Evolutionary conservation across 331 rosid genomes (phyloP).

Genomic region (Malus hybrid): DNA sequence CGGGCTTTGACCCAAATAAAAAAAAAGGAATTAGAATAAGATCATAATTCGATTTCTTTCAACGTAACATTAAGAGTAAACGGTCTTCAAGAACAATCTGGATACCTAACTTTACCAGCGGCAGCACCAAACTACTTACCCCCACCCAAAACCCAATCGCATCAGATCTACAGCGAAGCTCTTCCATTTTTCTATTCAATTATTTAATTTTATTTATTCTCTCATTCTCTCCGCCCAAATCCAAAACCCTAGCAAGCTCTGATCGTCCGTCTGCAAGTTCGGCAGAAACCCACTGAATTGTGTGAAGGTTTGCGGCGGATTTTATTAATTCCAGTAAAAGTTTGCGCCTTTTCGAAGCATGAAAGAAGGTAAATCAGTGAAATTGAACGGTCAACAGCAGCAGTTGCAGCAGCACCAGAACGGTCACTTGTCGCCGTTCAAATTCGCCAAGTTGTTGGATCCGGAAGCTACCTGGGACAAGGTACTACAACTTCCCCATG

Average conservation of each 20-base stretch:
- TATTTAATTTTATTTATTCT: background rate
- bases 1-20: no score
- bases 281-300: background rate
- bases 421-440: conserved; percentile 89
- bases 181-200: background rate
- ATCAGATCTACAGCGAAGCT: conserved; percentile 13
- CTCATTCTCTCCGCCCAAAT: background rate
- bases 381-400: conserved; percentile 35
- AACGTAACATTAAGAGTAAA: no score
- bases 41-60: no score
- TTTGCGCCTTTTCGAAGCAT: conserved; percentile 18
- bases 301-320: background rate
- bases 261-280: conserved; percentile 5
- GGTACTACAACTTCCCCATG: conserved; percentile 32
- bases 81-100: no score
- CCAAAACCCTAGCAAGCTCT: conserved; percentile 22
- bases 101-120: no score
- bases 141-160: background rate
- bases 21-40: no score
- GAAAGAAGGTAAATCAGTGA: conserved; percentile 83
- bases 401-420: conserved; percentile 54
- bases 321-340: background rate
- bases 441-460: conserved; percentile 82
- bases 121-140: no score
- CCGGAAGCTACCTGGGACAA: conserved; percentile 99